Evolutionary conservation across 1,284 basidiomycete species (phyloP).

Genomic region (Boletus semigastroideus): DNA sequence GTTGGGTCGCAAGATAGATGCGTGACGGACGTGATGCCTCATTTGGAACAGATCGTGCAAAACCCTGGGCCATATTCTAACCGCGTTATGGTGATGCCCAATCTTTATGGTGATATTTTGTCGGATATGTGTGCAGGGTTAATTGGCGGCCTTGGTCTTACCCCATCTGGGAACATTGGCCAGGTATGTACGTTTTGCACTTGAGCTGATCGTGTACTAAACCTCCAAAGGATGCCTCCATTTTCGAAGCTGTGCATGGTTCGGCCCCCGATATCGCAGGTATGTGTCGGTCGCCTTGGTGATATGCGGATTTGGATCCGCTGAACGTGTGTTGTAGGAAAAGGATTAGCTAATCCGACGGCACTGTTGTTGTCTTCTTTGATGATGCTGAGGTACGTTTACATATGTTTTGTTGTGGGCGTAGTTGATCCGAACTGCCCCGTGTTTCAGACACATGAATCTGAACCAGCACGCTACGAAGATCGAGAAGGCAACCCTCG

Average conservation of each 20-base stretch:
- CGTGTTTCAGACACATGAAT: constrained; percentile 86
- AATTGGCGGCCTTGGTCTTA: constrained; percentile 97
- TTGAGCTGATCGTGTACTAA: constrained; percentile 8
- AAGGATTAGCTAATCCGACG: constrained; percentile 97
- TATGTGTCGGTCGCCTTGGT: constrained; percentile 27
- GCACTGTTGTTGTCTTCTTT: constrained; percentile 92
- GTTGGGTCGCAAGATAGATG: constrained; percentile 11
- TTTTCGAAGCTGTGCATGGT: constrained; percentile 99
- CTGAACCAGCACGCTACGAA: constrained; percentile 82
- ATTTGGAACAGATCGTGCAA: constrained; percentile 70
- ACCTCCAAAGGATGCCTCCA: constrained; percentile 83
- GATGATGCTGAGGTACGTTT: constrained; percentile 90
- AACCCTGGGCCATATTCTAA: constrained; percentile 94
- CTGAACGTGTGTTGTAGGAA: constrained; percentile 55
- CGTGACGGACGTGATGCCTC: constrained; percentile 2
- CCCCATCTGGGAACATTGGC: constrained; percentile 98
- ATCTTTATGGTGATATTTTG: constrained; percentile 96
- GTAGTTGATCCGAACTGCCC: constrained; percentile 27
- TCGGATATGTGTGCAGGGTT: constrained; percentile 99
- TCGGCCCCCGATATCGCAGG: constrained; percentile 89
- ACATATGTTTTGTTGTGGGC: constrained; percentile 7
- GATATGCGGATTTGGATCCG: not conserved
- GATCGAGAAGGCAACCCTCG: constrained; percentile 90
- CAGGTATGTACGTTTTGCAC: constrained; percentile 51
- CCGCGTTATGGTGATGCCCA: constrained; percentile 99